Percentiles rank a stretch among this genome's conserved stretches.
Evolutionary conservation across 2,329 filamentous ascomycete genomes (phyloP).

Genomic region (Xylaria sp.): DNA sequence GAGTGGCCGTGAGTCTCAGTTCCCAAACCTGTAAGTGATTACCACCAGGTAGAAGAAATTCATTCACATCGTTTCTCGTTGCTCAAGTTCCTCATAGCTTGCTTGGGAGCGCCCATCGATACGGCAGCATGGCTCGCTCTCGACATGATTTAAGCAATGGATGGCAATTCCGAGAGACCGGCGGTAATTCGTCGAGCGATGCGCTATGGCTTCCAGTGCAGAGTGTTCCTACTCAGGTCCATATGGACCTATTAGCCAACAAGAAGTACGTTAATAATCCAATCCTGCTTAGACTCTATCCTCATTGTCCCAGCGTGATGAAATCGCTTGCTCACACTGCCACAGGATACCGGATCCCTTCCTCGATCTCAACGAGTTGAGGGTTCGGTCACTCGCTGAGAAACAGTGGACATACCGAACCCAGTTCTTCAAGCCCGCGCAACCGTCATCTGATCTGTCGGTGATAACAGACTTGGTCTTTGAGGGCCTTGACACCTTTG

Average conservation of each 20-base stretch:
- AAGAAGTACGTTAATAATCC: constrained; percentile 38
- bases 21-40: background rate
- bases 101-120: background rate
- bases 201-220: constrained; percentile 44
- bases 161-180: constrained; percentile 24
- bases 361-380: constrained; percentile 64
- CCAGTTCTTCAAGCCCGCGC: constrained; percentile 37
- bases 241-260: constrained; percentile 46
- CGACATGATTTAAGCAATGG: constrained; percentile 14
- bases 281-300: background rate
- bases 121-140: constrained; percentile 8
- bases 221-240: constrained; percentile 46
- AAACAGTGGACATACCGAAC: constrained; percentile 64
- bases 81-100: background rate
- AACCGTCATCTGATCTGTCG: constrained; percentile 3
- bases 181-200: background rate
- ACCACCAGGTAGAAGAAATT: background rate
- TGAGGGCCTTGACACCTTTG: constrained; percentile 69
- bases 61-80: background rate
- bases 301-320: background rate
- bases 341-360: constrained; percentile 61
- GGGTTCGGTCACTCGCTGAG: constrained; percentile 66
- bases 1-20: background rate
- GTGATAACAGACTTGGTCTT: constrained; percentile 59
- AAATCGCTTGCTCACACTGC: constrained; percentile 19